Percentiles rank a stretch among this genome's conserved stretches.
Evolutionary conservation across 371 early-diverging fungal species (phyloP).

Genomic region (Phascolomyces articulosus): DNA sequence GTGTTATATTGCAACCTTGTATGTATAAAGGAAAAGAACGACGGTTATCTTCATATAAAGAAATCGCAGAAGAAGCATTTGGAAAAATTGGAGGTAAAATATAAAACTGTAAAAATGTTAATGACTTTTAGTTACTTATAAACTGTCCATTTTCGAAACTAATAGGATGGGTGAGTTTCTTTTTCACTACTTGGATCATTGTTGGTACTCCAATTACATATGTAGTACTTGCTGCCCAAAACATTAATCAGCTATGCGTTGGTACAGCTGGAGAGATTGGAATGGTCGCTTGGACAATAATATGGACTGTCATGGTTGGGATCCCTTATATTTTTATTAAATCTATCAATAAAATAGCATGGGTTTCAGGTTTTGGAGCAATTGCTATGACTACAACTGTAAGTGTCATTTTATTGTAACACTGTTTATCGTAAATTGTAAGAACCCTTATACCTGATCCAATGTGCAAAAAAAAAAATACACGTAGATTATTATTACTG

Average conservation of each 20-base stretch:
- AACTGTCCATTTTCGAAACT: too few species aligned
- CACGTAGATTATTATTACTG: too few species aligned
- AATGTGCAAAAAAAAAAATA: too few species aligned
- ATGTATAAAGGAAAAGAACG: constrained; percentile 33
- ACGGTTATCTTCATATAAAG: constrained; percentile 43
- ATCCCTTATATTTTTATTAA: constrained; percentile 63
- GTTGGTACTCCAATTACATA: constrained; percentile 59
- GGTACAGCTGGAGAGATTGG: constrained; percentile 44
- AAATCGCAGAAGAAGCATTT: constrained; percentile 37
- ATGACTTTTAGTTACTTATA: too few species aligned
- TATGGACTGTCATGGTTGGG: constrained; percentile 57
- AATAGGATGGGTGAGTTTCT: constrained; percentile 48
- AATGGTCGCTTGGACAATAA: constrained; percentile 60
- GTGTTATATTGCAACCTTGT: constrained; percentile 33
- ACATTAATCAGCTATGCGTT: constrained; percentile 50
- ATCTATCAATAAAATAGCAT: constrained; percentile 63
- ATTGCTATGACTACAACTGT: constrained; percentile 51
- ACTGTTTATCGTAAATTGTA: too few species aligned
- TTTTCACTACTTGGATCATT: constrained; percentile 62
- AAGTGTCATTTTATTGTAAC: too few species aligned
- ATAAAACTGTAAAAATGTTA: too few species aligned
- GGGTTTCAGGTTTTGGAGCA: constrained; percentile 65
- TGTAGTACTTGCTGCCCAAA: constrained; percentile 55
- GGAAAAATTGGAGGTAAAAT: constrained; percentile 39
- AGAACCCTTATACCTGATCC: too few species aligned